phyloP scores from a whole-genome alignment of 1,139 yeast species.

The Pichia sp. region DNA sequence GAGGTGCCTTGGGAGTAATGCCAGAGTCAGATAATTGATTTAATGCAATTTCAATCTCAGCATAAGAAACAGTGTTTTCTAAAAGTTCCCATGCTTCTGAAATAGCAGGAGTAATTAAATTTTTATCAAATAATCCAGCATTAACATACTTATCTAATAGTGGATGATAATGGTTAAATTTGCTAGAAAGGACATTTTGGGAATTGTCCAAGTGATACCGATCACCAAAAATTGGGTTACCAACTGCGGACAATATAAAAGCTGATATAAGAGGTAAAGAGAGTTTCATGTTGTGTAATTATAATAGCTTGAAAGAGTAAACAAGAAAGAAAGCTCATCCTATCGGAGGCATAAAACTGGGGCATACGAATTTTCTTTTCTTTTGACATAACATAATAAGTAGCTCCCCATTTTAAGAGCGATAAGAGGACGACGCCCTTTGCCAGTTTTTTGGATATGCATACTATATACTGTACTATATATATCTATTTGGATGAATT shows the following conservation, averaged over 20 bases:
- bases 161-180: conserved; percentile 1
- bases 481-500: no score
- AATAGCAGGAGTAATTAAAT: neutral
- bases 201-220: neutral
- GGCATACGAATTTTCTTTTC: no score
- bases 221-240: conserved; percentile 6
- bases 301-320: no score
- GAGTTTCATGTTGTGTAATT: neutral
- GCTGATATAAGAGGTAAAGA: neutral
- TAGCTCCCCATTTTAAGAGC: no score
- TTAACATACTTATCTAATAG: conserved; percentile 11
- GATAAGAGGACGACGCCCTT: no score
- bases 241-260: neutral
- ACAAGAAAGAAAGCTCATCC: neutral
- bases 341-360: no score
- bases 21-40: neutral
- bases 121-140: conserved; percentile 3
- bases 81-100: conserved; percentile 11
- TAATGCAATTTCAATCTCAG: conserved; percentile 6
- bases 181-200: conserved; percentile 10
- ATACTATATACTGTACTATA: no score
- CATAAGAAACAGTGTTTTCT: conserved; percentile 6
- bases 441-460: no score
- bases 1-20: conserved; percentile 1
- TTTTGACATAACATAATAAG: no score